A percentile compares a stretch with the other conserved stretches of the same genome.
phyloP scores from a whole-genome alignment of 768 basidiomycete genomes.

The Lactarius akahatsu region DNA sequence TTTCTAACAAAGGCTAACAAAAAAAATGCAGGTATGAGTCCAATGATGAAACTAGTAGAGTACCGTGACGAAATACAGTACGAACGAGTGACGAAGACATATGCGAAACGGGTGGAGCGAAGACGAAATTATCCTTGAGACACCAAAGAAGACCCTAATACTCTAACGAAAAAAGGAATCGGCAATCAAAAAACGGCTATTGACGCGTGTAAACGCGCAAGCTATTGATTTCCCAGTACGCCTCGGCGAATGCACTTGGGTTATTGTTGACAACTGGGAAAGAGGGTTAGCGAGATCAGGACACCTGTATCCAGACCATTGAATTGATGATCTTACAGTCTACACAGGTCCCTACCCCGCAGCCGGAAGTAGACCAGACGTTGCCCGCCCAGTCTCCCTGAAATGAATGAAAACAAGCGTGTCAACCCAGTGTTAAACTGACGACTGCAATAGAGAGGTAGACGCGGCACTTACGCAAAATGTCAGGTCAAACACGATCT shows the following conservation, averaged over 20 bases:
- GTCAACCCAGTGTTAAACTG: background rate
- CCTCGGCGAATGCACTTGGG: constrained; percentile 55
- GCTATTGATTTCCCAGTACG: constrained; percentile 70
- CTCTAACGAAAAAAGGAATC: no score
- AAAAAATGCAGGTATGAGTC: no score
- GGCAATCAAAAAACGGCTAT: background rate
- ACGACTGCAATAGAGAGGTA: constrained; percentile 1
- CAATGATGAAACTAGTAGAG: no score
- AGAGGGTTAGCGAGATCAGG: background rate
- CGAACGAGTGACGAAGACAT: no score
- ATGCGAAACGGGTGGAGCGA: no score
- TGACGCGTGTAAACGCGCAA: constrained; percentile 50
- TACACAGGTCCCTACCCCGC: constrained; percentile 42
- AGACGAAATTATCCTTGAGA: no score
- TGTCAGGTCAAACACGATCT: constrained; percentile 58
- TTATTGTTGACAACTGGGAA: constrained; percentile 55
- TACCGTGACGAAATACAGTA: no score
- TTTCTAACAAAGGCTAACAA: no score
- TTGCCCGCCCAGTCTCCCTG: constrained; percentile 29
- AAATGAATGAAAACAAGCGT: background rate
- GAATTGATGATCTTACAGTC: constrained; percentile 53
- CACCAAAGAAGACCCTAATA: no score
- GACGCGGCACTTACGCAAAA: constrained; percentile 49
- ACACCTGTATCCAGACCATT: background rate
- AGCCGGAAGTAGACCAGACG: constrained; percentile 34